Conservation (phyloP, 1,284 basidiomycete species). For the Irpex sp. region DNA sequence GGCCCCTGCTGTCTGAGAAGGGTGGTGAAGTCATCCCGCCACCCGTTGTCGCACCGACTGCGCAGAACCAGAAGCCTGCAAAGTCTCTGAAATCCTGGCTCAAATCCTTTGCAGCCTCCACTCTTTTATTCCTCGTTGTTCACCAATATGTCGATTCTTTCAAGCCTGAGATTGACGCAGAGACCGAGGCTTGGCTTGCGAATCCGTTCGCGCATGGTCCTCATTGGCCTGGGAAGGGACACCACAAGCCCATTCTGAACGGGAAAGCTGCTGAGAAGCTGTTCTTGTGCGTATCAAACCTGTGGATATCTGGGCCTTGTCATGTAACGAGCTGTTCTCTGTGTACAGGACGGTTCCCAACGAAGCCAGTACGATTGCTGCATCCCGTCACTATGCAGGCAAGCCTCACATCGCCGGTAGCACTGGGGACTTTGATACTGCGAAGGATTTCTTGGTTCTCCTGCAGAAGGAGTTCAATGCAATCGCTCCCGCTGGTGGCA, state of each 20-base stretch:
- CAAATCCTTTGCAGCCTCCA: slow-evolving; percentile 9
- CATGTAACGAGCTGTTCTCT: slow-evolving; percentile 17
- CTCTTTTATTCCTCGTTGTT: slow-evolving; percentile 7
- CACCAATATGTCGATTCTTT: slow-evolving; percentile 11
- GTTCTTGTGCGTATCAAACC: slow-evolving; percentile 22
- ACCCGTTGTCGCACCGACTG: slow-evolving; percentile 7
- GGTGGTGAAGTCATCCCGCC: slow-evolving; percentile 10
- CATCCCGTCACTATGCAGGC: slow-evolving; percentile 58
- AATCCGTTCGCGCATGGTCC: slow-evolving; percentile 15
- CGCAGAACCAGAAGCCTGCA: not conserved
- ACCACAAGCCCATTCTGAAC: slow-evolving; percentile 10
- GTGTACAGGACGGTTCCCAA: slow-evolving; percentile 50
- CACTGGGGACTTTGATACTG: slow-evolving; percentile 59
- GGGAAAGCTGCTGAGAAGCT: slow-evolving; percentile 23
- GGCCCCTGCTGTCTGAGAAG: slow-evolving; percentile 8
- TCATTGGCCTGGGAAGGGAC: slow-evolving; percentile 9
- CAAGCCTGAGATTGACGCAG: slow-evolving; percentile 16
- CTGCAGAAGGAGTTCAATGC: slow-evolving; percentile 64
- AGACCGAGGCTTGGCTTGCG: slow-evolving; percentile 19
- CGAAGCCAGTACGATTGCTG: slow-evolving; percentile 47
- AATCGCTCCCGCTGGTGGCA: slow-evolving; percentile 24
- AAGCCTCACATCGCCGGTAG: slow-evolving; percentile 75
- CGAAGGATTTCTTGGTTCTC: slow-evolving; percentile 57
- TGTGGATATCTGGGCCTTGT: not conserved
- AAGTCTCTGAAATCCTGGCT: slow-evolving; percentile 5